Evolutionary conservation across 306 rosid species (phyloP).

Genomic region (Prunus salicina): DNA sequence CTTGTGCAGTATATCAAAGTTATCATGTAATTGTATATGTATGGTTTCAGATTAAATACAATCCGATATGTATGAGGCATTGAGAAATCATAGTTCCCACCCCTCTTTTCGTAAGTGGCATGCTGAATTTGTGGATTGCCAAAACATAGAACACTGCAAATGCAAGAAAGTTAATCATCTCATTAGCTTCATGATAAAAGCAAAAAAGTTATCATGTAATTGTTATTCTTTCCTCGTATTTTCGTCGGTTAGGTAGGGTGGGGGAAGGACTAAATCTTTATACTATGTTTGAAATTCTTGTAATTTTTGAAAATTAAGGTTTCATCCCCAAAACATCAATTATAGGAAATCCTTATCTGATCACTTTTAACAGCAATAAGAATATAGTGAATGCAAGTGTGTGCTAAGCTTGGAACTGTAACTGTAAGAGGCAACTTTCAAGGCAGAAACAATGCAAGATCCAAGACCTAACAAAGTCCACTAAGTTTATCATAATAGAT

Average conservation of each 20-base stretch:
- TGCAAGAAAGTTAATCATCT: neutral
- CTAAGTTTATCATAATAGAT: neutral
- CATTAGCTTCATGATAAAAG: neutral
- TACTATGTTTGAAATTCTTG: neutral
- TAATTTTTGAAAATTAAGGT: neutral
- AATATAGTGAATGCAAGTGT: too few relatives aligned
- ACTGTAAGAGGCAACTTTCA: neutral
- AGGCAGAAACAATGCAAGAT: neutral
- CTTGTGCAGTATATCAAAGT: too few relatives aligned
- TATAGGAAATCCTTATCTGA: neutral
- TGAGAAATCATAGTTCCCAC: neutral
- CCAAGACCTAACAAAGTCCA: neutral
- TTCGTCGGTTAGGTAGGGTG: neutral
- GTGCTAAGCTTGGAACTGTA: neutral
- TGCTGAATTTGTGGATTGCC: neutral
- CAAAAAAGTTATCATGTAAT: neutral
- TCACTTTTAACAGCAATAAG: neutral
- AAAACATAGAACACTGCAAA: neutral
- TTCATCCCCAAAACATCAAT: neutral
- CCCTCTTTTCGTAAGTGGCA: neutral
- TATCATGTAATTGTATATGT: neutral
- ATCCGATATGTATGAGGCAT: neutral
- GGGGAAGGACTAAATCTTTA: neutral
- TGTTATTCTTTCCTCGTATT: neutral
- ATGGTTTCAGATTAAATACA: neutral